Conservation (phyloP, 2,329 filamentous ascomycete genomes). For the Bisporella sp. region DNA sequence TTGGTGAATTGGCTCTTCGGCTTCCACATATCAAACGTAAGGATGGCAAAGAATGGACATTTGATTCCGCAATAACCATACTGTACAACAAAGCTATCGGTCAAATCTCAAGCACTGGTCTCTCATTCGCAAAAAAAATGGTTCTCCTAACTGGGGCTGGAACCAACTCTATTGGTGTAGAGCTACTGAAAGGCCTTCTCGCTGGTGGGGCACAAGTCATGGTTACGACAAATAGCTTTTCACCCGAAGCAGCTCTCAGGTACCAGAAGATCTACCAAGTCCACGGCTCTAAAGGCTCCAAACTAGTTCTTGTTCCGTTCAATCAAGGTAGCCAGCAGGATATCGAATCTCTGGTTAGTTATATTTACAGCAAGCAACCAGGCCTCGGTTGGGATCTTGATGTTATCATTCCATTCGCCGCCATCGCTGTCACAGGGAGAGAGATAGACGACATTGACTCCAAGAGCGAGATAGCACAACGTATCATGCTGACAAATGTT, state of each 20-base stretch:
- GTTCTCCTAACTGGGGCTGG: conserved; percentile 95
- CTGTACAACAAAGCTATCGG: neutral
- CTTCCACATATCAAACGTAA: conserved; percentile 31
- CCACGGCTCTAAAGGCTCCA: conserved; percentile 82
- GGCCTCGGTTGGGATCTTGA: conserved; percentile 96
- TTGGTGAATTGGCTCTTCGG: conserved; percentile 49
- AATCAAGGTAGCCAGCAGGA: conserved; percentile 97
- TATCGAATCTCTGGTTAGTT: conserved; percentile 81
- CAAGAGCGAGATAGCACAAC: conserved; percentile 90
- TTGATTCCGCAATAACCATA: neutral
- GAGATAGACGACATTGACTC: conserved; percentile 93
- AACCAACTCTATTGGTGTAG: conserved; percentile 90
- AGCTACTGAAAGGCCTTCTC: conserved; percentile 87
- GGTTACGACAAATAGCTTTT: conserved; percentile 91
- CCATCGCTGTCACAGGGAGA: conserved; percentile 90
- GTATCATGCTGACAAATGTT: conserved; percentile 96
- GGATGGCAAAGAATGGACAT: neutral
- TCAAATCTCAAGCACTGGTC: conserved; percentile 40
- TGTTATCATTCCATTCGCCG: conserved; percentile 88
- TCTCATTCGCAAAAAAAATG: conserved; percentile 86
- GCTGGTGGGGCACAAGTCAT: conserved; percentile 60
- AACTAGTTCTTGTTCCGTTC: conserved; percentile 93
- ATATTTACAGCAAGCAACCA: conserved; percentile 77
- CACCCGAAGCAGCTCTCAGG: conserved; percentile 90
- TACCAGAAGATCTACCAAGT: conserved; percentile 95